Base-by-base conservation (phyloP, 1,139 yeast species). In the Taphrina confusa region DNA sequence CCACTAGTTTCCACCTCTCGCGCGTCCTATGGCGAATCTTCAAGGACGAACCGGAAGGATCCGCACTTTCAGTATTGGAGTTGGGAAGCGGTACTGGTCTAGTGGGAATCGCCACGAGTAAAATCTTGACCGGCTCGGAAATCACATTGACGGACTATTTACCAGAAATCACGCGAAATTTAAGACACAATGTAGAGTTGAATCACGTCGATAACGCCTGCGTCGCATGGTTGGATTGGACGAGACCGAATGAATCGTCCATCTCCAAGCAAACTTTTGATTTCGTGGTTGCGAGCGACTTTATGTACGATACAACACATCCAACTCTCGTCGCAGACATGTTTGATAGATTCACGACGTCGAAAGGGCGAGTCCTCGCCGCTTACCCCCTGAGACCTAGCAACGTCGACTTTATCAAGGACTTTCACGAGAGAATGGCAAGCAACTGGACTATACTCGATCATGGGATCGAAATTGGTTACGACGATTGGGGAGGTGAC, bases 61-160 rank as follows among this genome's bases (percentile, higher is more conserved):
- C 79, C 49, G 40, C 63, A 47, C 76, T 75, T 6, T 78, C 81
- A 0, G 79, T 88, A 0, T 72, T 92, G 12, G 98, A 92, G 69
- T 75, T 92, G 23, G 98, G 98, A 0, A 79, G 97, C 0, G 98
- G 98, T 0, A 92, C 98, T 0, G 98, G 98, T 0, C 74, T 92
- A 22, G 87, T 85, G 1, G 97, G 97, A 0, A 84, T 92, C 45
- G 69, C 69, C 6, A 30, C 60, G 18, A 75, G 82, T 0, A 78
- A 86, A 61, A 79, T 80, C 1, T 65, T 75, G 14, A 70, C 79
- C 39, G 25, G 9, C 25, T 78, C 74, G 65, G 69, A 75, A 0
- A 78, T 89, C 0, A 73, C 75, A 14, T 72, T 89, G 36, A 90
- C 98, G 0, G 98, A 92, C 71, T 52, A 52, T 49, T 73, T 92